Conservation (phyloP, 2,329 filamentous ascomycete genomes). For the Trichoderma asperellum region DNA sequence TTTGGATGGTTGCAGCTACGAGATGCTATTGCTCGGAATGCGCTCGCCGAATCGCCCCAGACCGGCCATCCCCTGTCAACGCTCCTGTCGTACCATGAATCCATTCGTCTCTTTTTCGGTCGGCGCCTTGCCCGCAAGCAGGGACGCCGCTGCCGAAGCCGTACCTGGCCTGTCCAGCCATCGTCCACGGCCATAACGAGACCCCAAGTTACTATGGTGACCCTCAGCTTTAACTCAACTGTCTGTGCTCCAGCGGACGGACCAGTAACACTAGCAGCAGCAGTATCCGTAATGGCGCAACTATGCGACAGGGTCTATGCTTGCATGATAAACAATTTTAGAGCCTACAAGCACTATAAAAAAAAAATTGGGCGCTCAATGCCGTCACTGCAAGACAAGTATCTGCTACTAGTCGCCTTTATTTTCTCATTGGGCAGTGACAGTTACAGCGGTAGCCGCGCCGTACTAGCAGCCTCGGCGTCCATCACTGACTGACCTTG, state of each 20-base stretch:
- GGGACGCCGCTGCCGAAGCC: slow-evolving; percentile 4
- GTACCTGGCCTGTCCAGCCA: slow-evolving; percentile 5
- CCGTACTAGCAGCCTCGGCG: background rate
- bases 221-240: slow-evolving; percentile 6
- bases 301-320: slow-evolving; percentile 14
- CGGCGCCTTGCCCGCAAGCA: slow-evolving; percentile 2
- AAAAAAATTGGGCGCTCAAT: background rate
- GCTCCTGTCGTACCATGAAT: slow-evolving; percentile 2
- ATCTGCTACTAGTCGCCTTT: background rate
- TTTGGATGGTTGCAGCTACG: slow-evolving; percentile 10
- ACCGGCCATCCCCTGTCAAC: slow-evolving; percentile 18
- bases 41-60: slow-evolving; percentile 19
- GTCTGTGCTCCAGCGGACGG: background rate
- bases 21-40: slow-evolving; percentile 18
- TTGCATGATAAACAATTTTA: slow-evolving; percentile 20
- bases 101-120: background rate
- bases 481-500: slow-evolving; percentile 1
- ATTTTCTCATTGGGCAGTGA: background rate
- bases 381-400: background rate
- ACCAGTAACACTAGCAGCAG: background rate
- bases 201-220: slow-evolving; percentile 21
- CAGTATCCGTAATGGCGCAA: slow-evolving; percentile 18
- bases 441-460: slow-evolving; percentile 17
- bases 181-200: background rate
- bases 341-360: background rate